Conservation (phyloP, 2,329 filamentous ascomycete genomes). For the Fusarium sulawesiense region DNA sequence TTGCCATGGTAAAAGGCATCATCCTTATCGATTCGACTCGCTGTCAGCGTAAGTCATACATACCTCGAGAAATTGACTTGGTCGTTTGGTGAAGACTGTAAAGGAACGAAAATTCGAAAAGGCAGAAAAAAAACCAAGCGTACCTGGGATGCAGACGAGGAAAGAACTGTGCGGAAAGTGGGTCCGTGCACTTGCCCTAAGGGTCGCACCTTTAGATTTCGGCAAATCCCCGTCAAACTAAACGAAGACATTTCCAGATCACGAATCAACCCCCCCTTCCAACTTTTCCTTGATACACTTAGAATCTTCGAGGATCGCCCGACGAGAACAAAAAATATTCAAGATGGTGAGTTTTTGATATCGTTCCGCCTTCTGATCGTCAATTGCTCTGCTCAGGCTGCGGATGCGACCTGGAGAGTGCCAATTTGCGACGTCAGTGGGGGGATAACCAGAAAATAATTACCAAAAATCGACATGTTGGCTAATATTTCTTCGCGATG, state of each 20-base stretch:
- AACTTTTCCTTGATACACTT: slow-evolving; percentile 50
- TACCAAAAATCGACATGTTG: slow-evolving; percentile 10
- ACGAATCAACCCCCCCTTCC: slow-evolving; percentile 47
- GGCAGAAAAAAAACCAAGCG: slow-evolving; percentile 26
- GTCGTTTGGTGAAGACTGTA: slow-evolving; percentile 44
- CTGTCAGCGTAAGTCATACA: slow-evolving; percentile 51
- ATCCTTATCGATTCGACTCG: slow-evolving; percentile 53
- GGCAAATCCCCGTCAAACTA: slow-evolving; percentile 53
- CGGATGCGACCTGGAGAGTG: slow-evolving; percentile 4
- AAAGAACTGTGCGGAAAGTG: slow-evolving; percentile 52
- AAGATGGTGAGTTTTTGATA: slow-evolving; percentile 67
- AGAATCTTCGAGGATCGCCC: slow-evolving; percentile 76
- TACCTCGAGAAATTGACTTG: slow-evolving; percentile 57
- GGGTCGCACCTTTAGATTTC: slow-evolving; percentile 51
- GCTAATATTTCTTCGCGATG: slow-evolving; percentile 39
- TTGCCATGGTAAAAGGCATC: slow-evolving; percentile 65
- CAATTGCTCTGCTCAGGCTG: slow-evolving; percentile 34
- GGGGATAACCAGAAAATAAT: slow-evolving; percentile 9
- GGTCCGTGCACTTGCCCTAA: slow-evolving; percentile 60
- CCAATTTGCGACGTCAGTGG: slow-evolving; percentile 27
- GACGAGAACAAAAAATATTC: slow-evolving; percentile 63
- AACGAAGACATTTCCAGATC: slow-evolving; percentile 48
- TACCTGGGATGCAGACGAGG: background rate
- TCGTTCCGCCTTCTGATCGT: background rate
- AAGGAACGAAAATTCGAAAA: slow-evolving; percentile 38